Evolutionary conservation across 2,329 filamentous ascomycete genomes (phyloP).

Genomic region (Colletotrichum sp.): DNA sequence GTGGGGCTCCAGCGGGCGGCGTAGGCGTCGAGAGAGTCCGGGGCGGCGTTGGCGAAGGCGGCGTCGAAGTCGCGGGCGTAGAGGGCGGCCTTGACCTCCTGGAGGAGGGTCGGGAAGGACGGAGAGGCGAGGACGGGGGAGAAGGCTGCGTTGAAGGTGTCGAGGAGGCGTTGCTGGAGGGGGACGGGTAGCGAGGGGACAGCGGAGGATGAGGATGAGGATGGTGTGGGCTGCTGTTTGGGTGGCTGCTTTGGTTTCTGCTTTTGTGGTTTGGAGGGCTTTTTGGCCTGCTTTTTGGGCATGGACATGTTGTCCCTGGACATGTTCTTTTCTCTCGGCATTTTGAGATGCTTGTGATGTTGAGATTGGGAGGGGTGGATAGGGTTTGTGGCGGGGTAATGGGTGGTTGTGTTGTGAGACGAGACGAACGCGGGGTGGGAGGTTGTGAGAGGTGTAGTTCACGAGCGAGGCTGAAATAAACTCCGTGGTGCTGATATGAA

Average conservation of each 20-base stretch:
- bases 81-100: slow-evolving; percentile 84
- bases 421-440: neutral
- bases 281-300: slow-evolving; percentile 5
- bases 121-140: slow-evolving; percentile 49
- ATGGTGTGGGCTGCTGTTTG: neutral
- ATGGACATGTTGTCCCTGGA: neutral
- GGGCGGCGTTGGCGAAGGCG: slow-evolving; percentile 68
- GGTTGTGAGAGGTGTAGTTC: neutral
- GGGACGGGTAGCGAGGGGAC: neutral
- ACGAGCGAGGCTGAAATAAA: neutral
- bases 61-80: slow-evolving; percentile 83
- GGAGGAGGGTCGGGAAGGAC: slow-evolving; percentile 63
- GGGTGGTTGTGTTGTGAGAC: neutral
- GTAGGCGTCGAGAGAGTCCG: slow-evolving; percentile 77
- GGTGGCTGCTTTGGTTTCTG: neutral
- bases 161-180: slow-evolving; percentile 71
- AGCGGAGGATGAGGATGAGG: neutral
- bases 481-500: neutral
- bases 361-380: neutral
- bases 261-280: neutral
- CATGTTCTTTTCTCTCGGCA: neutral
- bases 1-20: slow-evolving; percentile 90
- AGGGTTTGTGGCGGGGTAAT: neutral
- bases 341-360: neutral
- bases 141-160: slow-evolving; percentile 75